A percentile compares a stretch with the other conserved stretches of the same genome.
Evolutionary conservation across 2,329 filamentous ascomycete genomes (phyloP).

Genomic region (Trichoderma semiorbis): DNA sequence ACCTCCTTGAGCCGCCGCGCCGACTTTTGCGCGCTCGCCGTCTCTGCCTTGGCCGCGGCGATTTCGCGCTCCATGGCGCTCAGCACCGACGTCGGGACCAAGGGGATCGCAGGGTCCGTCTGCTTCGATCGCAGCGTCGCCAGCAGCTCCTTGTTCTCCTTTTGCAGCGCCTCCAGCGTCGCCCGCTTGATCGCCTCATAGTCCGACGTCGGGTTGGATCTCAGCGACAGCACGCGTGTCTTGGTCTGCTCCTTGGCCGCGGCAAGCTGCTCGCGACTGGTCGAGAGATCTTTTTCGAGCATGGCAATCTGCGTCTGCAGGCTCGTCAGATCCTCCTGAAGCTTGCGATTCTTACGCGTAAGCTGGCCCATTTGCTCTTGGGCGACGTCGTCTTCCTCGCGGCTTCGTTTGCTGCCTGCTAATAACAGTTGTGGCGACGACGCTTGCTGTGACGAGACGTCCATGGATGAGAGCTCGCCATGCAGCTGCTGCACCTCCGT

Average conservation of each 20-base stretch:
- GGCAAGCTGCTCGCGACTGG: constrained; percentile 69
- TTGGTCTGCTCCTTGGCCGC: constrained; percentile 63
- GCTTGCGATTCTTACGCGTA: constrained; percentile 78
- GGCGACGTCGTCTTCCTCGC: constrained; percentile 57
- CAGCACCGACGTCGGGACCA: constrained; percentile 74
- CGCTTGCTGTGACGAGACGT: constrained; percentile 36
- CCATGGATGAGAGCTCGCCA: constrained; percentile 65
- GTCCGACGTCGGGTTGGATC: constrained; percentile 87
- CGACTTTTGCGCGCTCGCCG: constrained; percentile 74
- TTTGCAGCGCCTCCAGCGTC: constrained; percentile 71
- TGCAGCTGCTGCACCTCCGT: constrained; percentile 72
- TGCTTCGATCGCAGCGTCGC: constrained; percentile 58
- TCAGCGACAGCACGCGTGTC: constrained; percentile 79
- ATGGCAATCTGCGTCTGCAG: constrained; percentile 68
- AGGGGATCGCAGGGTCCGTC: constrained; percentile 46
- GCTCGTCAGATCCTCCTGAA: constrained; percentile 73
- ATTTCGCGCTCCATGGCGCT: constrained; percentile 73
- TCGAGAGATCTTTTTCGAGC: constrained; percentile 71
- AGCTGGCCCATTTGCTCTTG: constrained; percentile 77
- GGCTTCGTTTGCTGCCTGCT: constrained; percentile 62
- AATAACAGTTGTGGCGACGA: not conserved
- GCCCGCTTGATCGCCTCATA: constrained; percentile 78
- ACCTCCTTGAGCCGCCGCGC: constrained; percentile 86
- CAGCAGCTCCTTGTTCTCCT: constrained; percentile 81
- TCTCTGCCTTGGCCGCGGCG: constrained; percentile 64